Conservation (phyloP, 2,329 filamentous ascomycete genomes). For the Coniella lustricola region DNA sequence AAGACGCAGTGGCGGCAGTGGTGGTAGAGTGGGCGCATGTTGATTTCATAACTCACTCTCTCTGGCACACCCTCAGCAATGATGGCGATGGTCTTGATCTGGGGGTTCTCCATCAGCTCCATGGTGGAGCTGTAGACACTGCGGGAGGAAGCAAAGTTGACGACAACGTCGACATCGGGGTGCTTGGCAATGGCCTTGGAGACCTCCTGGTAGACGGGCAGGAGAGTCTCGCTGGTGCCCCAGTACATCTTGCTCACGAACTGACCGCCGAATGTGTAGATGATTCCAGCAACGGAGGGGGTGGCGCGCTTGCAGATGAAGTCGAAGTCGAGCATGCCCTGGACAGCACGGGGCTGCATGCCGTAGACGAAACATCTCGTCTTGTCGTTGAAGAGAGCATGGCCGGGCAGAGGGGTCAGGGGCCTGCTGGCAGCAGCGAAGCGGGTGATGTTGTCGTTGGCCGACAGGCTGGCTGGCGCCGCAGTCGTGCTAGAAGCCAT, state of each 20-base stretch:
- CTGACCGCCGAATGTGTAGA: constrained; percentile 99
- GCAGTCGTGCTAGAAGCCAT: constrained; percentile 51
- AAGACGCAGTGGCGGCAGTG: no score
- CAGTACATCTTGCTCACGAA: constrained; percentile 99
- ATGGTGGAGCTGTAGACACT: constrained; percentile 98
- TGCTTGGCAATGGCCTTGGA: constrained; percentile 94
- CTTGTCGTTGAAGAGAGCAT: constrained; percentile 98
- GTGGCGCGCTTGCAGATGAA: constrained; percentile 99
- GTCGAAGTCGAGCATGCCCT: constrained; percentile 97
- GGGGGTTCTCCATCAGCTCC: constrained; percentile 94
- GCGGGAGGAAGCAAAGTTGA: constrained; percentile 99
- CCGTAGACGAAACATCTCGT: constrained; percentile 99
- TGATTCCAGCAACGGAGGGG: constrained; percentile 96
- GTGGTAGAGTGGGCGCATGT: neutral
- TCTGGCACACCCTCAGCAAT: constrained; percentile 99
- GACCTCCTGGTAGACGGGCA: constrained; percentile 95
- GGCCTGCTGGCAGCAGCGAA: constrained; percentile 90
- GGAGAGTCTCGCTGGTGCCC: constrained; percentile 97
- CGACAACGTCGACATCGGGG: constrained; percentile 90
- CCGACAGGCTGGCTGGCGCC: constrained; percentile 48
- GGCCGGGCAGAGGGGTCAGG: constrained; percentile 77
- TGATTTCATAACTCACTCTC: constrained; percentile 56
- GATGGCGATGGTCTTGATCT: constrained; percentile 98
- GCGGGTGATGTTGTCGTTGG: constrained; percentile 98
- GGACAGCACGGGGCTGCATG: constrained; percentile 88